Evolutionary conservation across 106 monocot genomes (phyloP).

Genomic region (Xerophyta viscosa): DNA sequence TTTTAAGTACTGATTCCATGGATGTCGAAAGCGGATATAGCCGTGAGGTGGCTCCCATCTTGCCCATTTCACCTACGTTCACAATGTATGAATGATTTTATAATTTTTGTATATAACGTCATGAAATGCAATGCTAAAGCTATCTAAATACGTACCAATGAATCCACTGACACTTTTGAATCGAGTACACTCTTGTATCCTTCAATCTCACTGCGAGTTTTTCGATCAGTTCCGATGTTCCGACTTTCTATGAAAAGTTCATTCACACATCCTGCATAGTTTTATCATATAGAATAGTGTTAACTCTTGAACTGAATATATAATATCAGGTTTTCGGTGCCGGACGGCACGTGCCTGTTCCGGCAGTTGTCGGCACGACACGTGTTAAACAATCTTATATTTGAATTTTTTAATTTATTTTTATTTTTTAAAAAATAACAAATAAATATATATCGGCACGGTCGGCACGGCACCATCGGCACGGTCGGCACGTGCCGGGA

Average conservation of each 20-base stretch:
- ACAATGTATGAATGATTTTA: too few species aligned
- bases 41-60: conserved; percentile 49
- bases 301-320: too few species aligned
- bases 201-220: conserved; percentile 10
- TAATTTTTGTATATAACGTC: too few species aligned
- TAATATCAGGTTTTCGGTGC: too few species aligned
- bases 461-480: too few species aligned
- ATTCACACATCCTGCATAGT: conserved; percentile 24
- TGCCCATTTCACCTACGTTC: conserved; percentile 31
- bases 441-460: too few species aligned
- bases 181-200: conserved; percentile 56
- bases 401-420: too few species aligned
- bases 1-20: conserved; percentile 39
- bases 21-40: conserved; percentile 25
- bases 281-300: not conserved
- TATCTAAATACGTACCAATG: too few species aligned
- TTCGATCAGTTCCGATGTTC: not conserved
- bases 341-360: too few species aligned
- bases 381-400: too few species aligned
- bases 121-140: not conserved
- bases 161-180: conserved; percentile 56
- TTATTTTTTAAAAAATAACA: not conserved
- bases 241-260: conserved; percentile 27
- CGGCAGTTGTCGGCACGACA: too few species aligned
- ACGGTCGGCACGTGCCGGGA: too few species aligned